Evolutionary conservation across 768 basidiomycete species (phyloP), one percentile per base, ranked within the genome.

Genomic region (Pisolithus tinctorius): DNA sequence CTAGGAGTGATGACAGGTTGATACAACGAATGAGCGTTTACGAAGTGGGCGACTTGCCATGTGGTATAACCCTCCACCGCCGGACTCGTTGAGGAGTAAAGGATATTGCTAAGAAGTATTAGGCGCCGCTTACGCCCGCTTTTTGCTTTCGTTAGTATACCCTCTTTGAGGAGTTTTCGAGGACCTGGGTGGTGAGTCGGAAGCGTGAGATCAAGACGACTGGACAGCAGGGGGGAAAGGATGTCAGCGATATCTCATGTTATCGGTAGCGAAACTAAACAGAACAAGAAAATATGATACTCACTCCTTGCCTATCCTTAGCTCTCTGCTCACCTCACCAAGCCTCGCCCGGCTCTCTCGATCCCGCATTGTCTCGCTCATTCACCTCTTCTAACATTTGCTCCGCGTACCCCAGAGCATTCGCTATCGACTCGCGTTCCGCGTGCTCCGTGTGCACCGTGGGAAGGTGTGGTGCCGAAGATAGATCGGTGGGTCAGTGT

Each of bases 271-370:
- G 31, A 10, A 31, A 31, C 1, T 10, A 31, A 9, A 31, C 31
- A 4, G 31, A 31, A 10, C 9, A 11, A 31, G 31, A 30, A 26
- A 27, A 60, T 62, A 34, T 42, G 63, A 39, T 62, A 62, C 81
- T 57, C 50, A 88, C 88, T 82, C 89, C 69, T 90, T 78, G 2
- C 91, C 92, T 52, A 97, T 84, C 85, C 88, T n/a, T n/a, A n/a
- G n/a, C n/a, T 88, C 71, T 52, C 87, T 80, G 13, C 88, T 92
- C 31, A 97, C 77, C 23, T 70, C 73, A 44, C 75, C 75, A 1
- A 98, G 73, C n/a, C 86, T 80, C 85, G n/a, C n/a, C n/a, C n/a
- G n/a, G n/a, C n/a, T n/a, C n/a, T n/a, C n/a, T n/a, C n/a, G 86
- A n/a, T 88, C 81, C 4, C 93, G 77, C 26, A 98, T 88, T 2